These are phyloP conservation scores for Powellomyces hirtus DNA, from an alignment of 192 early-diverging fungal species.

Conservation along the genomic window DNA sequence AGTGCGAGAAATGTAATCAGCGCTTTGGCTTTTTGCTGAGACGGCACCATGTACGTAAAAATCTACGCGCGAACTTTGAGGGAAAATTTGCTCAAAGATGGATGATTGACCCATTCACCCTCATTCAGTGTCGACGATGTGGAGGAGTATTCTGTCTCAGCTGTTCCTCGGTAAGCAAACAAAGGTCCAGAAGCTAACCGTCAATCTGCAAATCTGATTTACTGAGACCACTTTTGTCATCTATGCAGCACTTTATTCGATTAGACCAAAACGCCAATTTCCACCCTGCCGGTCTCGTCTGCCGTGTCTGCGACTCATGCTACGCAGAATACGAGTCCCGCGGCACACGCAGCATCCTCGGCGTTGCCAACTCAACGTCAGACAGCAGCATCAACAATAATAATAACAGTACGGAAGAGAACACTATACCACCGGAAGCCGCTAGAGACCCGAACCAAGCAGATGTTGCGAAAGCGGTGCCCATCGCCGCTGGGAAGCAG, in stretches of 20 bases:
- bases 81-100: not conserved
- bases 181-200: too few species aligned
- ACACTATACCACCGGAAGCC: too few species aligned
- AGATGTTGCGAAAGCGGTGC: not conserved
- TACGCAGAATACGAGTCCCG: not conserved
- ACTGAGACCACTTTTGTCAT: not conserved
- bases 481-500: constrained; percentile 2
- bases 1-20: not conserved
- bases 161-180: constrained; percentile 19
- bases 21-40: constrained; percentile 2
- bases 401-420: too few species aligned
- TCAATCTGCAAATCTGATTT: not conserved
- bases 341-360: not conserved
- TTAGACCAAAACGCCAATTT: constrained; percentile 14
- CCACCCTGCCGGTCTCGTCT: constrained; percentile 5
- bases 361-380: not conserved
- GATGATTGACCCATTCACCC: not conserved
- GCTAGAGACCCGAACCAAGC: too few species aligned
- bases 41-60: constrained; percentile 11
- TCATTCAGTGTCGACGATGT: constrained; percentile 12
- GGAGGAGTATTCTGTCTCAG: constrained; percentile 12
- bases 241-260: constrained; percentile 1
- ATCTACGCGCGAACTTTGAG: not conserved
- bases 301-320: constrained; percentile 10
- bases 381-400: too few species aligned